Evolutionary conservation across 140 eudicot genomes (phyloP).

Genomic region (Stevia rebaudiana): DNA sequence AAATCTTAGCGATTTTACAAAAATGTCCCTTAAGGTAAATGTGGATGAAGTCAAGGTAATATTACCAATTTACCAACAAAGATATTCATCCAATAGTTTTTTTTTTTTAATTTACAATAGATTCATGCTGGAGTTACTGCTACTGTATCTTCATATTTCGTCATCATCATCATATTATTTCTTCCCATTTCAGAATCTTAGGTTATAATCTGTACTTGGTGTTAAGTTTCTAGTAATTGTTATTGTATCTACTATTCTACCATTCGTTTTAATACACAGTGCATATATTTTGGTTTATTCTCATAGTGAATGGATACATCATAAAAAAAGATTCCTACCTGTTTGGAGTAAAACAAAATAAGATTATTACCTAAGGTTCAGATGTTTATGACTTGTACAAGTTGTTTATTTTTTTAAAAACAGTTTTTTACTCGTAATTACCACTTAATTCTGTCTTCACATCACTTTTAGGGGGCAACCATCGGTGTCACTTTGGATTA

Average conservation of each 20-base stretch:
- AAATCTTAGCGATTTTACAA: conserved; percentile 66
- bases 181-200: background rate
- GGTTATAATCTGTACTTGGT: no score
- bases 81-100: background rate
- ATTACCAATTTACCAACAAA: background rate
- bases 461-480: no score
- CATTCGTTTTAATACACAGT: no score
- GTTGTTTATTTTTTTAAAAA: no score
- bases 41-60: conserved; percentile 75
- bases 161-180: conserved; percentile 1
- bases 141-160: conserved; percentile 1
- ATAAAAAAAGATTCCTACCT: background rate
- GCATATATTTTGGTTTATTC: no score
- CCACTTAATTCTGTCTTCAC: no score
- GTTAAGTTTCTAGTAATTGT: background rate
- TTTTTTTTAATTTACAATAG: background rate
- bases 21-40: conserved; percentile 64
- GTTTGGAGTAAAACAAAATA: background rate
- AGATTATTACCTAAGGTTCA: background rate
- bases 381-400: background rate
- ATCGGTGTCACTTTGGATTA: no score
- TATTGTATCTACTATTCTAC: no score
- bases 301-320: background rate
- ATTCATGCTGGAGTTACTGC: conserved; percentile 28
- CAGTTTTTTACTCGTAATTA: no score